These are phyloP conservation scores for Rosa rugosa DNA, from an alignment of 306 rosid genomes.

Conservation along the genomic window DNA sequence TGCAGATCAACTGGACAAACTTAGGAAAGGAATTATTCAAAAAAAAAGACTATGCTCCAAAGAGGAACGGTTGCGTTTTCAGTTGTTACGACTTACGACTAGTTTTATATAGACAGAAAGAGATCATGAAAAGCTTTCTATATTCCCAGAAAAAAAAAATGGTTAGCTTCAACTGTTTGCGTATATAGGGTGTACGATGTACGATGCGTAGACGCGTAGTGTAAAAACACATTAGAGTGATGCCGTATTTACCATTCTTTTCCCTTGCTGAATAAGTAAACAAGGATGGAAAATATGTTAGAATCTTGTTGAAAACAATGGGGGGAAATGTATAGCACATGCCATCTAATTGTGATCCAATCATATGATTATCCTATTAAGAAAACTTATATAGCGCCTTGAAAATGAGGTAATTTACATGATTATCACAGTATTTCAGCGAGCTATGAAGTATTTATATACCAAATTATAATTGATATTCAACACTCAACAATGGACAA, in stretches of 20 bases:
- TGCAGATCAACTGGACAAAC: background rate
- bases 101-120: background rate
- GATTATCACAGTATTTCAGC: background rate
- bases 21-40: background rate
- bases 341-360: too few species aligned
- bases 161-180: background rate
- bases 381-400: too few species aligned
- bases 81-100: background rate
- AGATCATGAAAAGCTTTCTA: background rate
- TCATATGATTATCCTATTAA: too few species aligned
- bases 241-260: background rate
- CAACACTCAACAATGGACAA: conserved; percentile 34
- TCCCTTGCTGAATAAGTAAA: too few species aligned
- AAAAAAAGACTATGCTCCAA: background rate
- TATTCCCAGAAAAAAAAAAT: too few species aligned
- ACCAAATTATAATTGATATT: background rate
- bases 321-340: background rate
- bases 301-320: background rate
- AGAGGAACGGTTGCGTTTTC: background rate
- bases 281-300: background rate
- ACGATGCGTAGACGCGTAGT: background rate
- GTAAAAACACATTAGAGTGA: background rate
- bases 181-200: too few species aligned
- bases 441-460: background rate
- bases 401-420: background rate